A percentile compares a stretch with the other conserved stretches of the same genome.
phyloP scores from a whole-genome alignment of 495 filamentous ascomycete species.

The Hypoxylon cercidicola region DNA sequence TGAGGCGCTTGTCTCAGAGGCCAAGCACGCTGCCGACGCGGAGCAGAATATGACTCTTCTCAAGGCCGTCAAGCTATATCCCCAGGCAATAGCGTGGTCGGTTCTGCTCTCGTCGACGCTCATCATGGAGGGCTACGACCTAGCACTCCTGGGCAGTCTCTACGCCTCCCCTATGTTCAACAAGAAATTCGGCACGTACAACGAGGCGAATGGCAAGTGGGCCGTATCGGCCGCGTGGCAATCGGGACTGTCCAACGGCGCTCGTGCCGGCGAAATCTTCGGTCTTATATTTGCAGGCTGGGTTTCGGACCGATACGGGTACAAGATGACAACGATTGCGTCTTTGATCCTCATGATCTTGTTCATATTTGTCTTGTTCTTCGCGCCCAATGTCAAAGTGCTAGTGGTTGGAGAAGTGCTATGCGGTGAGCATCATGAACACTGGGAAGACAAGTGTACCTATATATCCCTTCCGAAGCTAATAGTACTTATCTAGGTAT shows the following conservation, averaged over 20 bases:
- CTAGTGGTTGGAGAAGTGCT: constrained; percentile 73
- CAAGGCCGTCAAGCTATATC: constrained; percentile 55
- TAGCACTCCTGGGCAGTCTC: constrained; percentile 48
- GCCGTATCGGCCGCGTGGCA: constrained; percentile 50
- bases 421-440: constrained; percentile 39
- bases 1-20: constrained; percentile 37
- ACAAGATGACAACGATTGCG: constrained; percentile 50
- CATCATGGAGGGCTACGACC: constrained; percentile 69
- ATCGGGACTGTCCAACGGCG: constrained; percentile 50
- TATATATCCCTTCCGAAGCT: constrained; percentile 1
- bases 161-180: constrained; percentile 50
- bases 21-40: constrained; percentile 43
- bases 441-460: background rate
- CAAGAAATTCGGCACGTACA: constrained; percentile 46
- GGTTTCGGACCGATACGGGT: constrained; percentile 48
- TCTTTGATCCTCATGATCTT: constrained; percentile 56
- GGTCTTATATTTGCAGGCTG: constrained; percentile 49
- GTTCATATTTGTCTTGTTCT: constrained; percentile 67
- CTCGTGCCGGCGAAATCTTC: constrained; percentile 51
- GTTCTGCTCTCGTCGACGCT: constrained; percentile 61
- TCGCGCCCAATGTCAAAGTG: constrained; percentile 67
- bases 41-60: constrained; percentile 55
- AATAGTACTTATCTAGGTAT: constrained; percentile 58
- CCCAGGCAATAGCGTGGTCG: constrained; percentile 62
- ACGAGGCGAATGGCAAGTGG: constrained; percentile 38